phyloP scores from a whole-genome alignment of 2,329 filamentous ascomycete species.

The Fusarium kyushuense region DNA sequence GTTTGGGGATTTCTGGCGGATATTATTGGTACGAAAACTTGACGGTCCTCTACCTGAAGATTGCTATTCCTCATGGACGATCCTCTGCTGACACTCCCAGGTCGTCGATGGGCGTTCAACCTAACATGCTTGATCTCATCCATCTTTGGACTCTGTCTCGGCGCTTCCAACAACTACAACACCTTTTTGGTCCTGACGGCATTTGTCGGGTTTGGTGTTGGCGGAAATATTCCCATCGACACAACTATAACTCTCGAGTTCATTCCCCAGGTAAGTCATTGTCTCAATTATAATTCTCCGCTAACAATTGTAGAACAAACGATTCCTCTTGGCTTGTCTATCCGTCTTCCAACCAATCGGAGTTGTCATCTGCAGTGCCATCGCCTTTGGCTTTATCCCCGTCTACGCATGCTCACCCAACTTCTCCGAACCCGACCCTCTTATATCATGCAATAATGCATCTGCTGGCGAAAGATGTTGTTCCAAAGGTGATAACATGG shows the following conservation, averaged over 20 bases:
- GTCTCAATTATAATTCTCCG: accelerated
- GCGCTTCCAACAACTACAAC: slow-evolving; percentile 61
- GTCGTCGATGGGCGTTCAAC: slow-evolving; percentile 68
- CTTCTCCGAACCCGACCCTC: slow-evolving; percentile 57
- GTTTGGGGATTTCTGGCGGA: slow-evolving; percentile 68
- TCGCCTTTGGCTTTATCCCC: slow-evolving; percentile 67
- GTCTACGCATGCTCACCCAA: slow-evolving; percentile 63
- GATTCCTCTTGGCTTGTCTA: slow-evolving; percentile 64
- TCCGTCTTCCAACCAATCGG: slow-evolving; percentile 69
- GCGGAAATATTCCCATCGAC: slow-evolving; percentile 68
- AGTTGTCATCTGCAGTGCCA: slow-evolving; percentile 62
- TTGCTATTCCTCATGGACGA: accelerated
- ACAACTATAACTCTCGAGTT: slow-evolving; percentile 68
- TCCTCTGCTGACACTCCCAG: slow-evolving; percentile 33
- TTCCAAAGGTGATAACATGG: slow-evolving; percentile 59
- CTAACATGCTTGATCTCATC: slow-evolving; percentile 67
- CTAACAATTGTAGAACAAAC: slow-evolving; percentile 51
- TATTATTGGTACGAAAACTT: slow-evolving; percentile 53
- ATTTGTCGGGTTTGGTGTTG: slow-evolving; percentile 65
- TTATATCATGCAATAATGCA: slow-evolving; percentile 59
- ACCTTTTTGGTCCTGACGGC: slow-evolving; percentile 66
- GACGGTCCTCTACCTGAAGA: slow-evolving; percentile 12
- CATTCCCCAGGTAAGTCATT: slow-evolving; percentile 56
- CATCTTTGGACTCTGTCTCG: slow-evolving; percentile 65
- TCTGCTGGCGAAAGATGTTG: slow-evolving; percentile 51